Evolutionary conservation across 2,329 filamentous ascomycete genomes (phyloP).

Genomic region (Pseudogymnoascus sp.): DNA sequence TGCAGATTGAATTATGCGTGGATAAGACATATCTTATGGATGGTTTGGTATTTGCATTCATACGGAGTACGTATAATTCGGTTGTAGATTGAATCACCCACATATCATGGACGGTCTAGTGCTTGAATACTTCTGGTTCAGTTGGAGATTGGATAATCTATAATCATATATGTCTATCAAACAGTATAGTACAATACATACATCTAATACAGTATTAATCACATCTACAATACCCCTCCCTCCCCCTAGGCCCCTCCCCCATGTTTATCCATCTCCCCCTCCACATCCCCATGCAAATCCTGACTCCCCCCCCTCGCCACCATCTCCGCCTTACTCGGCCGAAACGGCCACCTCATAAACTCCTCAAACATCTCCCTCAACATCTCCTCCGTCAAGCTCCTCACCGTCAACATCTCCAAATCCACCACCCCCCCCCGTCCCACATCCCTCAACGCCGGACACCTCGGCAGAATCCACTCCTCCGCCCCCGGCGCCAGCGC

Average conservation of each 20-base stretch:
- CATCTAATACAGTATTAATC: not conserved
- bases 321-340: slow-evolving; percentile 56
- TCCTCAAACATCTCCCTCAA: slow-evolving; percentile 49
- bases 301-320: slow-evolving; percentile 59
- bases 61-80: not conserved
- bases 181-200: not conserved
- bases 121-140: too few relatives aligned
- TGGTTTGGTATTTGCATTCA: not conserved
- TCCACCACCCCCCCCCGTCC: slow-evolving; percentile 37
- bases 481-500: slow-evolving; percentile 51
- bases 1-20: not conserved
- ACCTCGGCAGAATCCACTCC: slow-evolving; percentile 43
- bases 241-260: not conserved
- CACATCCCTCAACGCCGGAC: slow-evolving; percentile 42
- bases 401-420: slow-evolving; percentile 35
- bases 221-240: not conserved
- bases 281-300: slow-evolving; percentile 1
- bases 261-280: not conserved
- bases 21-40: not conserved
- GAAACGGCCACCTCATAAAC: slow-evolving; percentile 61
- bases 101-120: too few relatives aligned
- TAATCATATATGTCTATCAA: too few relatives aligned
- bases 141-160: too few relatives aligned
- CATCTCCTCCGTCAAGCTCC: slow-evolving; percentile 46
- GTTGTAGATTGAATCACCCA: not conserved